phyloP scores from a whole-genome alignment of 2,329 filamentous ascomycete genomes.

The Calonectria montana region DNA sequence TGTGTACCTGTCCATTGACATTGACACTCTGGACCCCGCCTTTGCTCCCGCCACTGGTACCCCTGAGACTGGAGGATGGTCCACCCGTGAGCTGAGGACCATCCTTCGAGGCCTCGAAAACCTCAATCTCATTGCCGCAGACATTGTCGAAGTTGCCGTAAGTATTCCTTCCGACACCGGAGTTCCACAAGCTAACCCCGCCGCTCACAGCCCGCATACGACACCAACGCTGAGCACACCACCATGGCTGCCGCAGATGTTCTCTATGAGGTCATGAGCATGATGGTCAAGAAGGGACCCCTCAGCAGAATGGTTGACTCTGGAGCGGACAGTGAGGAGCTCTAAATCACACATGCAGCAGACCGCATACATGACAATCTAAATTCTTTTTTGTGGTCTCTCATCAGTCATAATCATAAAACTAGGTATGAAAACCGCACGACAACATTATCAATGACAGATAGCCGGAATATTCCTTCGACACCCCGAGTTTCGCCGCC shows the following conservation, averaged over 20 bases:
- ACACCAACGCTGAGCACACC: constrained; percentile 78
- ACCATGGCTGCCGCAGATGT: constrained; percentile 80
- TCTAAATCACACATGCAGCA: background rate
- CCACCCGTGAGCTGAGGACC: constrained; percentile 77
- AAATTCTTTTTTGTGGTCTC: background rate
- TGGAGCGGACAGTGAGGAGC: constrained; percentile 16
- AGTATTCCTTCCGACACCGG: constrained; percentile 11
- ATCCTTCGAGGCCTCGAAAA: constrained; percentile 77
- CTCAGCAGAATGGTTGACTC: constrained; percentile 61
- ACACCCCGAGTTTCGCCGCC: background rate
- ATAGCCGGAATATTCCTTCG: background rate
- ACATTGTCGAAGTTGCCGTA: constrained; percentile 75
- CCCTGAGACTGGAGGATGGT: constrained; percentile 82
- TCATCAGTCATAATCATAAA: constrained; percentile 5
- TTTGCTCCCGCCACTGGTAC: constrained; percentile 82
- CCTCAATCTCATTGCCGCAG: constrained; percentile 76
- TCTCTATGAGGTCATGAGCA: constrained; percentile 81
- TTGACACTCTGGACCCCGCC: constrained; percentile 85
- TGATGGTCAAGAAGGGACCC: constrained; percentile 85
- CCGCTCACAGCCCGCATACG: constrained; percentile 68
- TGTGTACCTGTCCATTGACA: constrained; percentile 86
- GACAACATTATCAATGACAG: background rate
- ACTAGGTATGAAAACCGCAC: background rate
- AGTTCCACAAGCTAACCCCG: constrained; percentile 68
- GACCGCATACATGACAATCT: background rate